phyloP scores from a whole-genome alignment of 495 filamentous ascomycete genomes.

The Terfezia claveryi region DNA sequence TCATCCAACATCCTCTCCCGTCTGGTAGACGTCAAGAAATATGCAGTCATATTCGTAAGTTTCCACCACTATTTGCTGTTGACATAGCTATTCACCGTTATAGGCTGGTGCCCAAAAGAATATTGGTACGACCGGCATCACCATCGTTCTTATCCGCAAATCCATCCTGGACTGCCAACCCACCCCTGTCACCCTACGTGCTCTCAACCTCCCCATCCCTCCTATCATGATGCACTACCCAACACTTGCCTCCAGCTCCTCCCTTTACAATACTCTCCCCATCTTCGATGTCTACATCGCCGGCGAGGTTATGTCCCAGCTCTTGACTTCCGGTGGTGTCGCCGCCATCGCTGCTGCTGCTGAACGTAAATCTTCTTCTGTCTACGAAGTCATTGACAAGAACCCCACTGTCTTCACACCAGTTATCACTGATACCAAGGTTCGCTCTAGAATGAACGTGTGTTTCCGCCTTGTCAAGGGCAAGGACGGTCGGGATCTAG shows the following conservation, averaged over 20 bases:
- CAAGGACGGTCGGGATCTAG: constrained; percentile 33
- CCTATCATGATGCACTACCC: constrained; percentile 63
- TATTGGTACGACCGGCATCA: constrained; percentile 63
- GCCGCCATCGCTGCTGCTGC: constrained; percentile 47
- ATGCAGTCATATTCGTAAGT: constrained; percentile 47
- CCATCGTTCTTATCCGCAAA: constrained; percentile 61
- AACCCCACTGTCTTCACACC: constrained; percentile 30
- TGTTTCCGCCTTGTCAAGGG: constrained; percentile 45
- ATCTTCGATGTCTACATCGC: constrained; percentile 87
- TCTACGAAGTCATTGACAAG: constrained; percentile 57
- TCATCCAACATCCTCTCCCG: constrained; percentile 52
- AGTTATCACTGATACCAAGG: constrained; percentile 49
- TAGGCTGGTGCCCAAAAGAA: constrained; percentile 70
- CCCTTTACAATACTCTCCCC: constrained; percentile 80
- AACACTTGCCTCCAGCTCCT: constrained; percentile 65
- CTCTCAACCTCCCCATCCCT: constrained; percentile 53
- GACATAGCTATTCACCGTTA: neutral
- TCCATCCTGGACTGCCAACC: constrained; percentile 37
- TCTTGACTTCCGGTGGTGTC: constrained; percentile 42
- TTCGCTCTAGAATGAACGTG: constrained; percentile 74
- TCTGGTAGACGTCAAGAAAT: constrained; percentile 43
- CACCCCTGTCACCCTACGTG: constrained; percentile 42
- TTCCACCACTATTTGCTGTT: constrained; percentile 8
- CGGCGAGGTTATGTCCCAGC: constrained; percentile 52
- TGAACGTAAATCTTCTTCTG: constrained; percentile 43